Evolutionary conservation across 306 rosid genomes (phyloP).

Genomic region (Gleditsia sinensis): DNA sequence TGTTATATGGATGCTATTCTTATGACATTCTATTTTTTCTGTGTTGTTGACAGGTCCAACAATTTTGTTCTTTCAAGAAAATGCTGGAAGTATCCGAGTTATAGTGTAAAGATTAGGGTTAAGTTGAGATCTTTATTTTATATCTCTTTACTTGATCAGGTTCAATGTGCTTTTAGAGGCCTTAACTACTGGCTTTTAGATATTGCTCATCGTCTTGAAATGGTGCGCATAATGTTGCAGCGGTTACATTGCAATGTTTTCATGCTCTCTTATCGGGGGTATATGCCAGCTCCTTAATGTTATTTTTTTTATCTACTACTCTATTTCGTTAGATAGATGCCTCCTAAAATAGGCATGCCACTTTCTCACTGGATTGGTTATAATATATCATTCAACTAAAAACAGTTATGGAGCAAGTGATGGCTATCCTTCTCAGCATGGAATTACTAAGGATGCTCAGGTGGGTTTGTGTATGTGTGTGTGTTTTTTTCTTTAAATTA

Average conservation of each 20-base stretch:
- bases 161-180: slow-evolving; percentile 43
- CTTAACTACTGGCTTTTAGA: slow-evolving; percentile 77
- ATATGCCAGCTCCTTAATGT: slow-evolving; percentile 31
- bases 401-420: slow-evolving; percentile 96
- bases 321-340: slow-evolving; percentile 3
- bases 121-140: slow-evolving; percentile 20
- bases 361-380: slow-evolving; percentile 34
- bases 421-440: slow-evolving; percentile 96
- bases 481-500: too few relatives aligned
- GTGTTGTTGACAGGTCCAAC: slow-evolving; percentile 83
- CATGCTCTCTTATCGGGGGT: slow-evolving; percentile 99
- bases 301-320: neutral
- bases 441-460: slow-evolving; percentile 94
- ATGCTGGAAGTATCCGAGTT: slow-evolving; percentile 99
- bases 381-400: slow-evolving; percentile 29
- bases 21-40: slow-evolving; percentile 24
- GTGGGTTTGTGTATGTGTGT: slow-evolving; percentile 42
- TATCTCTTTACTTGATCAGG: slow-evolving; percentile 22
- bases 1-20: slow-evolving; percentile 29
- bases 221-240: slow-evolving; percentile 90
- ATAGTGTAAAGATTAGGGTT: slow-evolving; percentile 31
- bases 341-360: slow-evolving; percentile 10
- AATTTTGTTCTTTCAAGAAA: slow-evolving; percentile 93
- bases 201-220: slow-evolving; percentile 99
- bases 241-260: slow-evolving; percentile 86